phyloP scores from a whole-genome alignment of 106 monocot species.

The Allium sativum region DNA sequence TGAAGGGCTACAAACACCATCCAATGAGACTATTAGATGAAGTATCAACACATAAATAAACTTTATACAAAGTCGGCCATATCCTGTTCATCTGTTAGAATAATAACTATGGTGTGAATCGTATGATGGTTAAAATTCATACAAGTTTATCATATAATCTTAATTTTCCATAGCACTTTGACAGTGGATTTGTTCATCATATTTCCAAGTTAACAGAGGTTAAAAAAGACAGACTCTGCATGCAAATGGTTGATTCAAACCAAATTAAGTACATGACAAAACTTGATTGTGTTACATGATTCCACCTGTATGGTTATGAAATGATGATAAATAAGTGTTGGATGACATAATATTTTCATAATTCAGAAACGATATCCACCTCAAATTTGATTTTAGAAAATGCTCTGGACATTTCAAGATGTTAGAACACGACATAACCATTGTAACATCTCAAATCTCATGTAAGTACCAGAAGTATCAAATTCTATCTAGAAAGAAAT shows the following conservation, averaged over 20 bases:
- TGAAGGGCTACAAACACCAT: slow-evolving; percentile 1
- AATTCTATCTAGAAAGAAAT: slow-evolving; percentile 1
- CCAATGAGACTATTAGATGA: slow-evolving; percentile 17
- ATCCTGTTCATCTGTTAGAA: slow-evolving; percentile 27
- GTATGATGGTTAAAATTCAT: no score
- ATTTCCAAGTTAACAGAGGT: no score
- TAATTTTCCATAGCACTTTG: no score
- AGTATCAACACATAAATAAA: slow-evolving; percentile 33
- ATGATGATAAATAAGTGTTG: no score
- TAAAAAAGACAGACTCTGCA: no score
- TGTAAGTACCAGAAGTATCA: slow-evolving; percentile 14
- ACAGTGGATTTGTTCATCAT: no score
- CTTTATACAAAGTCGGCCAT: slow-evolving; percentile 27
- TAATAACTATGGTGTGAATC: slow-evolving; percentile 18
- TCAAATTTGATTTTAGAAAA: slow-evolving; percentile 5
- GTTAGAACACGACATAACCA: neutral
- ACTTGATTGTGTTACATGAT: neutral
- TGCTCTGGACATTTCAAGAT: slow-evolving; percentile 8
- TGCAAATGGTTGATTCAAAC: neutral
- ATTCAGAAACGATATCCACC: neutral
- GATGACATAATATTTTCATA: no score
- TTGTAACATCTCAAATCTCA: neutral
- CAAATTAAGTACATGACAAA: neutral
- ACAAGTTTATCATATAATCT: no score
- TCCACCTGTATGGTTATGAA: neutral